Evolutionary conservation across 345 rosid species (phyloP).

Genomic region (Populus pruinosa): DNA sequence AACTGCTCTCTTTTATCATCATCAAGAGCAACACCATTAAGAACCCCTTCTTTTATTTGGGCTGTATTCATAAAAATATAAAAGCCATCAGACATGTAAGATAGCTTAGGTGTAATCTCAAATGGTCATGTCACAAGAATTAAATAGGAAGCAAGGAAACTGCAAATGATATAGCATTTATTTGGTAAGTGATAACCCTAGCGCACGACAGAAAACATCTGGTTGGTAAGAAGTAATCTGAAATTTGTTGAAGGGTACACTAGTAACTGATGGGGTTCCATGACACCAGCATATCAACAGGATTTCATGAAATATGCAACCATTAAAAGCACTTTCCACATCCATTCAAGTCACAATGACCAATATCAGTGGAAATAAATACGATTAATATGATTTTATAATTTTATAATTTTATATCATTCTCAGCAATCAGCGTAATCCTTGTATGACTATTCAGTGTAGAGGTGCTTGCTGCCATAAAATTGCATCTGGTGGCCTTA

Average conservation of each 20-base stretch:
- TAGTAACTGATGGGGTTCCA: background rate
- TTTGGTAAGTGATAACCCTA: background rate
- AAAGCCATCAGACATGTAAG: conserved; percentile 15
- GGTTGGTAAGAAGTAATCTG: background rate
- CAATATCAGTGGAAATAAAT: background rate
- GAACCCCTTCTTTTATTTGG: conserved; percentile 80
- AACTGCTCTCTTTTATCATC: conserved; percentile 78
- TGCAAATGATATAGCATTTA: conserved; percentile 1
- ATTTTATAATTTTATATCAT: background rate
- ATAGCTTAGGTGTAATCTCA: conserved; percentile 6
- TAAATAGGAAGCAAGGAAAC: background rate
- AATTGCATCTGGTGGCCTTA: background rate
- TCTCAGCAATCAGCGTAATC: background rate
- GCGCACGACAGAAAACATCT: background rate
- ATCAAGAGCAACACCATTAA: conserved; percentile 84
- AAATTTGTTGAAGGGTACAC: background rate
- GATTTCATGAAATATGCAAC: background rate
- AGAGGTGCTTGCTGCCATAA: background rate
- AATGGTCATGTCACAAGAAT: background rate
- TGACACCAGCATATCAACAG: background rate
- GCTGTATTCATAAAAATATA: conserved; percentile 37
- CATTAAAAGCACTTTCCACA: background rate
- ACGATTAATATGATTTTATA: background rate
- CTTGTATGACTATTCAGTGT: background rate
- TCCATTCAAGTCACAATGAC: background rate